These are phyloP conservation scores for Neurospora cerealis DNA, from an alignment of 495 filamentous ascomycete species.

Conservation along the genomic window DNA sequence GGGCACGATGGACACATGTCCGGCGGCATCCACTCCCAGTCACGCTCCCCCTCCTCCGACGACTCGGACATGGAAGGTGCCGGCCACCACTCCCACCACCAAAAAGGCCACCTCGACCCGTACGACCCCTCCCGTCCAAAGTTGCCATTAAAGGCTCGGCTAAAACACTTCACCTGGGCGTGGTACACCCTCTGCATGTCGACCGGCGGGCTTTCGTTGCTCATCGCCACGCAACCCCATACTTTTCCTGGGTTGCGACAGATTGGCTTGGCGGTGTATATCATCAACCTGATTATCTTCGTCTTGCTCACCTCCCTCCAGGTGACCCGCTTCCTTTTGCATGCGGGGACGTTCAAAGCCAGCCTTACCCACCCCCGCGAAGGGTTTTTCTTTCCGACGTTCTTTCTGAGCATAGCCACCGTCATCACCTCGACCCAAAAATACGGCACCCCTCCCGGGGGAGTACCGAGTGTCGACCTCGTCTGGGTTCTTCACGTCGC, in stretches of 20 bases:
- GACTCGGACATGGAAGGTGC: neutral
- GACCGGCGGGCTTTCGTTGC: slow-evolving; percentile 54
- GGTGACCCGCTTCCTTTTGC: slow-evolving; percentile 46
- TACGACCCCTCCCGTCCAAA: slow-evolving; percentile 5
- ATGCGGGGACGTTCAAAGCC: slow-evolving; percentile 37
- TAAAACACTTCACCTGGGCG: slow-evolving; percentile 64
- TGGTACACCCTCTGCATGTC: slow-evolving; percentile 65
- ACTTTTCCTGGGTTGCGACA: slow-evolving; percentile 45
- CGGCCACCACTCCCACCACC: neutral
- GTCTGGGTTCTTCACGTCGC: slow-evolving; percentile 28
- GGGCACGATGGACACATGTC: neutral
- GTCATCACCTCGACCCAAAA: slow-evolving; percentile 50
- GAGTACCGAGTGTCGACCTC: slow-evolving; percentile 23
- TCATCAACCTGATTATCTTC: slow-evolving; percentile 55
- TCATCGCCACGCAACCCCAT: slow-evolving; percentile 49
- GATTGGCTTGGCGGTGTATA: slow-evolving; percentile 53
- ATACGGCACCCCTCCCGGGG: slow-evolving; percentile 41
- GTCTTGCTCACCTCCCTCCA: slow-evolving; percentile 40
- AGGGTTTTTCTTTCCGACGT: slow-evolving; percentile 58
- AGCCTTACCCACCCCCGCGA: slow-evolving; percentile 55
- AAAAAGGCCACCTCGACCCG: neutral
- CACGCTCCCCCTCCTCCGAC: neutral
- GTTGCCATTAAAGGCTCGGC: slow-evolving; percentile 24
- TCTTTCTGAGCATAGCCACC: slow-evolving; percentile 55
- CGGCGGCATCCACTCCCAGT: neutral